Evolutionary conservation across 805 yeast species (phyloP).

Genomic region (Vanderwaltozyma polyspora): DNA sequence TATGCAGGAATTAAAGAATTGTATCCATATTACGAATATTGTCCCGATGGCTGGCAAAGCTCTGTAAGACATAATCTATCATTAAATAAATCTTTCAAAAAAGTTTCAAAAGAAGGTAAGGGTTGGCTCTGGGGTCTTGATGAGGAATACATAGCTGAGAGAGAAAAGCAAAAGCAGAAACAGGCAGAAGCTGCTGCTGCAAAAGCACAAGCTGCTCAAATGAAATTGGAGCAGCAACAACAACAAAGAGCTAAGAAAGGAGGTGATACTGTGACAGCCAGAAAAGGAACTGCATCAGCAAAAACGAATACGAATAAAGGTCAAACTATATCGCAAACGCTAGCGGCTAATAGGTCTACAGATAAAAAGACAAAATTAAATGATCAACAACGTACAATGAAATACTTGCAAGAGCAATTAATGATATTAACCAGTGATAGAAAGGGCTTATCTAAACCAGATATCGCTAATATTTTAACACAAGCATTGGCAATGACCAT

Average conservation of each 20-base stretch:
- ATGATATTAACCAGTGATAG: slow-evolving; percentile 69
- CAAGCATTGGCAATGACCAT: slow-evolving; percentile 89
- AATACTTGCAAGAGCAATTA: slow-evolving; percentile 77
- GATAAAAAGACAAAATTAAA: slow-evolving; percentile 21
- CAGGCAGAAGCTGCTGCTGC: slow-evolving; percentile 57
- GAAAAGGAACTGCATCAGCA: slow-evolving; percentile 3
- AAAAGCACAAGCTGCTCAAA: slow-evolving; percentile 44
- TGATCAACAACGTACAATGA: slow-evolving; percentile 47
- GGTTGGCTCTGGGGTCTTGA: slow-evolving; percentile 95
- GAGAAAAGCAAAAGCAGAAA: slow-evolving; percentile 61
- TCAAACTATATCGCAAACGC: slow-evolving; percentile 27
- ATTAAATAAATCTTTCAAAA: slow-evolving; percentile 72
- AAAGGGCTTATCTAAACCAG: slow-evolving; percentile 64
- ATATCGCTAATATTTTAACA: slow-evolving; percentile 75
- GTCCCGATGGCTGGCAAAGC: slow-evolving; percentile 97
- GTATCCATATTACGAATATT: slow-evolving; percentile 84
- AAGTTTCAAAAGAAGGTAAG: slow-evolving; percentile 76
- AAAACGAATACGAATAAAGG: slow-evolving; percentile 11
- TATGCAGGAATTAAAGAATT: slow-evolving; percentile 76
- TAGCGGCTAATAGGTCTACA: slow-evolving; percentile 23
- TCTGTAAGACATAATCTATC: slow-evolving; percentile 84
- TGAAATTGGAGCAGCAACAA: slow-evolving; percentile 42
- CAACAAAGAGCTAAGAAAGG: slow-evolving; percentile 26
- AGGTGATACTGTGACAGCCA: slow-evolving; percentile 12
- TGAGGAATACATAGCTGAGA: slow-evolving; percentile 70